Evolutionary conservation across 768 basidiomycete species (phyloP).

Genomic region (Mycena floridula): DNA sequence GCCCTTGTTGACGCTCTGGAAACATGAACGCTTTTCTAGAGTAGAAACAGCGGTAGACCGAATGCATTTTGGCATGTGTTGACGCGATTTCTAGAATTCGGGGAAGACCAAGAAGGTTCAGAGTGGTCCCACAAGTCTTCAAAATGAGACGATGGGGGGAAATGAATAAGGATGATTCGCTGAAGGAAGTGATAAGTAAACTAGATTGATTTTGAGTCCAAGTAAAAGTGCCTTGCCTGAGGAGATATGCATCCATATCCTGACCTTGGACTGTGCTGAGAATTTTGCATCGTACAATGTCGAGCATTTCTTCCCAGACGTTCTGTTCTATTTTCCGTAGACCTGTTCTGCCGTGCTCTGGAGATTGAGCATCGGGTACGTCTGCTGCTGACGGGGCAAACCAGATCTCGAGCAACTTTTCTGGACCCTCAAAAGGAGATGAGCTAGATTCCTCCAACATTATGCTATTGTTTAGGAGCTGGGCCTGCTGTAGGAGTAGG

Average conservation of each 20-base stretch:
- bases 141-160: slow-evolving; percentile 93
- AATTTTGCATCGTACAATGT: slow-evolving; percentile 94
- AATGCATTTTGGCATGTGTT: slow-evolving; percentile 53
- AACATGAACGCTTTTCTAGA: slow-evolving; percentile 99
- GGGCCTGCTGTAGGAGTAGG: no score
- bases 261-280: slow-evolving; percentile 82
- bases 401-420: slow-evolving; percentile 97
- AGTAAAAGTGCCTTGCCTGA: slow-evolving; percentile 69
- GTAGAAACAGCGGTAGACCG: slow-evolving; percentile 92
- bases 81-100: slow-evolving; percentile 92
- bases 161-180: slow-evolving; percentile 96
- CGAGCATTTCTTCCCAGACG: slow-evolving; percentile 96
- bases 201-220: no score
- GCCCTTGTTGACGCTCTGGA: slow-evolving; percentile 89
- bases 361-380: slow-evolving; percentile 39
- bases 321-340: slow-evolving; percentile 68
- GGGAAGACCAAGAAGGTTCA: slow-evolving; percentile 92
- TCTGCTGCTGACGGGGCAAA: slow-evolving; percentile 74
- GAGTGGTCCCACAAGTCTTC: slow-evolving; percentile 98
- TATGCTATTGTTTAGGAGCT: no score
- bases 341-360: slow-evolving; percentile 48
- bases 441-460: slow-evolving; percentile 11
- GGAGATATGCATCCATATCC: slow-evolving; percentile 92
- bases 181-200: slow-evolving; percentile 30
- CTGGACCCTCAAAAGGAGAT: slow-evolving; percentile 84